Evolutionary conservation across 129 eudicot genomes (phyloP).

Genomic region (Cynara cardunculus): DNA sequence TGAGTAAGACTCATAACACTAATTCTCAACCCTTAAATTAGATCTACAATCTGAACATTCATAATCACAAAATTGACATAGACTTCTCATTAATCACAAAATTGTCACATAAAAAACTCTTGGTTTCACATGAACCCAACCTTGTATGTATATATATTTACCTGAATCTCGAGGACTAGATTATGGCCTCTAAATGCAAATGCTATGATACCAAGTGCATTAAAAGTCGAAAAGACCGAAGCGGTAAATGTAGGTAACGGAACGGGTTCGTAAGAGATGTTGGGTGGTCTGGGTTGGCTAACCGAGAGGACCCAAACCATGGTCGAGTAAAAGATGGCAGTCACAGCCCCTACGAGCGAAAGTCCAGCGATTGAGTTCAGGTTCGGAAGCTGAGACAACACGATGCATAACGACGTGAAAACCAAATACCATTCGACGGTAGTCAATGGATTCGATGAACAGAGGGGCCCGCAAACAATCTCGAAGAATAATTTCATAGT

Average conservation of each 20-base stretch:
- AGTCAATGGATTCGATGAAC: slow-evolving; percentile 81
- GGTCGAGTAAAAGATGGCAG: slow-evolving; percentile 85
- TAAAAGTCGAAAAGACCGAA: slow-evolving; percentile 59
- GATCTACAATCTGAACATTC: too few relatives aligned
- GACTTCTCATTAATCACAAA: too few relatives aligned
- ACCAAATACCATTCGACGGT: slow-evolving; percentile 98
- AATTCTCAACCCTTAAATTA: too few relatives aligned
- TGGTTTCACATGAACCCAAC: too few relatives aligned
- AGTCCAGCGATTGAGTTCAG: slow-evolving; percentile 97
- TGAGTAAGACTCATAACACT: too few relatives aligned
- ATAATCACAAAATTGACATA: too few relatives aligned
- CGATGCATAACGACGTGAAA: slow-evolving; percentile 87
- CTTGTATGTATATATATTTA: not conserved
- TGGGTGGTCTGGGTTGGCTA: slow-evolving; percentile 69
- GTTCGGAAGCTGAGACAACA: slow-evolving; percentile 86
- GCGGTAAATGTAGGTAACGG: slow-evolving; percentile 54
- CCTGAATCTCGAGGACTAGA: slow-evolving; percentile 90
- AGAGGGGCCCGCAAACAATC: slow-evolving; percentile 80
- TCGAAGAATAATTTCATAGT: slow-evolving; percentile 93
- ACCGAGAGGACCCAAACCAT: slow-evolving; percentile 97
- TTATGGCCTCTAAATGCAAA: slow-evolving; percentile 96
- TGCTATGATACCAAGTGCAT: slow-evolving; percentile 92
- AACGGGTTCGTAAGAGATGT: slow-evolving; percentile 68
- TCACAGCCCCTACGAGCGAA: slow-evolving; percentile 91
- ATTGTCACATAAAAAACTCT: too few relatives aligned